Conservation (phyloP, 2,329 filamentous ascomycete species). For the Sporothrix luriei region DNA sequence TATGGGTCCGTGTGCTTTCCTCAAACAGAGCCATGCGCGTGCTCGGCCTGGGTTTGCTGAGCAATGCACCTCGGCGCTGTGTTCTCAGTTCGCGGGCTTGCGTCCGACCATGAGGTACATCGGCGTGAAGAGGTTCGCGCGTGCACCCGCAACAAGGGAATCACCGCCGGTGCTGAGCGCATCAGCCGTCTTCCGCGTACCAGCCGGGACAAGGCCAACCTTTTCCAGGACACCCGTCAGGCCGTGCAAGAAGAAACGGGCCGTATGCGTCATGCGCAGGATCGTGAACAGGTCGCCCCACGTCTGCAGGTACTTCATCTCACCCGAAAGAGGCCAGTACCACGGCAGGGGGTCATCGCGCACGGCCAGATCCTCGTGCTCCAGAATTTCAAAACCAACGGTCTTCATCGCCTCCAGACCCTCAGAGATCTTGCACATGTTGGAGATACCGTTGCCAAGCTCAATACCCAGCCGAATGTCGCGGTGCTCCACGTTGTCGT, state of each 20-base stretch:
- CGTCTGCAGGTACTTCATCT: slow-evolving; percentile 80
- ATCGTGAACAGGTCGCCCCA: slow-evolving; percentile 80
- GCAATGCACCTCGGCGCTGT: not conserved
- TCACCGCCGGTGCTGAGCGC: slow-evolving; percentile 81
- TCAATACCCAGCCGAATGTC: slow-evolving; percentile 93
- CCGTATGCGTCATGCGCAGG: slow-evolving; percentile 84
- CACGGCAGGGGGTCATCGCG: slow-evolving; percentile 76
- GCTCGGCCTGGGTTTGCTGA: not conserved
- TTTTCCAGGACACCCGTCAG: slow-evolving; percentile 77
- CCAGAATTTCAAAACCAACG: slow-evolving; percentile 81
- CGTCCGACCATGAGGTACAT: slow-evolving; percentile 97
- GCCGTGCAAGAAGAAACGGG: slow-evolving; percentile 72
- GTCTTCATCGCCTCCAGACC: slow-evolving; percentile 80
- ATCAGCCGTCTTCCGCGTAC: slow-evolving; percentile 94
- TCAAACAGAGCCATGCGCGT: not conserved
- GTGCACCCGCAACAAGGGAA: slow-evolving; percentile 81
- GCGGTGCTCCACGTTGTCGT: slow-evolving; percentile 81
- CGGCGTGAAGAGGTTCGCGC: slow-evolving; percentile 91
- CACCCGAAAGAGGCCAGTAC: slow-evolving; percentile 90
- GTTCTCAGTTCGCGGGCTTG: slow-evolving; percentile 65
- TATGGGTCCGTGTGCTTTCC: not conserved
- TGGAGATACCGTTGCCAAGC: slow-evolving; percentile 92
- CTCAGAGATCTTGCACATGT: slow-evolving; percentile 82
- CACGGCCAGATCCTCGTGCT: slow-evolving; percentile 84
- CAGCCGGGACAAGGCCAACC: slow-evolving; percentile 72